phyloP scores from a whole-genome alignment of 2,329 filamentous ascomycete species.

The Fusarium chlamydosporum region DNA sequence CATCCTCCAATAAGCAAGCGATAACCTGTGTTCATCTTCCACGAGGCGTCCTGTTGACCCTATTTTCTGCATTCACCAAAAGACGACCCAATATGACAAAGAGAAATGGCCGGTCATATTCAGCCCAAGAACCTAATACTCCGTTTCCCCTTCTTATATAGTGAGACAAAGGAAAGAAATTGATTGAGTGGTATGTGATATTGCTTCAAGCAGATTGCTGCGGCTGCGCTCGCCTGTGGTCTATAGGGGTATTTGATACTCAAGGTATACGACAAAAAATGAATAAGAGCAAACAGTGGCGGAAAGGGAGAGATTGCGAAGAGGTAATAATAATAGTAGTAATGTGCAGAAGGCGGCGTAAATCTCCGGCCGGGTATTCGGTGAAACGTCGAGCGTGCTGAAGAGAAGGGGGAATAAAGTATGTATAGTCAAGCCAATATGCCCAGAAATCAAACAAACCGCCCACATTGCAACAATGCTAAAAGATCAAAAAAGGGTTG shows the following conservation, averaged over 20 bases:
- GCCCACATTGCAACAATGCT: slow-evolving; percentile 42
- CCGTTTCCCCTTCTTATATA: slow-evolving; percentile 50
- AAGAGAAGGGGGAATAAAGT: slow-evolving; percentile 52
- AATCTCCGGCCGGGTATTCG: slow-evolving; percentile 51
- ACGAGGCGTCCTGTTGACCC: slow-evolving; percentile 41
- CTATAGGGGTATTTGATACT: slow-evolving; percentile 59
- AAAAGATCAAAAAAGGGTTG: slow-evolving; percentile 37
- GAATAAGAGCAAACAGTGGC: slow-evolving; percentile 44
- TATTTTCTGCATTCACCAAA: slow-evolving; percentile 39
- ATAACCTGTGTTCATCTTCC: slow-evolving; percentile 24
- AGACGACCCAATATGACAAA: slow-evolving; percentile 38
- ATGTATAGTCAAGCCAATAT: slow-evolving; percentile 50
- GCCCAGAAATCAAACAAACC: slow-evolving; percentile 46
- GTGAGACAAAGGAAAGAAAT: slow-evolving; percentile 53
- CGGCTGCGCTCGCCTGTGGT: slow-evolving; percentile 53
- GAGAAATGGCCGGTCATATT: slow-evolving; percentile 44
- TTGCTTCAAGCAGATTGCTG: slow-evolving; percentile 52
- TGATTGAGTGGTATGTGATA: slow-evolving; percentile 49
- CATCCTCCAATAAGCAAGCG: slow-evolving; percentile 44
- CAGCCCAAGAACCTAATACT: slow-evolving; percentile 49
- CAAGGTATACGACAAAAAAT: slow-evolving; percentile 46
- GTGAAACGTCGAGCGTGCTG: slow-evolving; percentile 40
- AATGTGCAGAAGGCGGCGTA: slow-evolving; percentile 43
- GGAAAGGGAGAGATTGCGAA: slow-evolving; percentile 42
- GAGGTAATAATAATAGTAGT: slow-evolving; percentile 39